Evolutionary conservation across 495 filamentous ascomycete genomes (phyloP).

Genomic region (Chaetomium fimeti): DNA sequence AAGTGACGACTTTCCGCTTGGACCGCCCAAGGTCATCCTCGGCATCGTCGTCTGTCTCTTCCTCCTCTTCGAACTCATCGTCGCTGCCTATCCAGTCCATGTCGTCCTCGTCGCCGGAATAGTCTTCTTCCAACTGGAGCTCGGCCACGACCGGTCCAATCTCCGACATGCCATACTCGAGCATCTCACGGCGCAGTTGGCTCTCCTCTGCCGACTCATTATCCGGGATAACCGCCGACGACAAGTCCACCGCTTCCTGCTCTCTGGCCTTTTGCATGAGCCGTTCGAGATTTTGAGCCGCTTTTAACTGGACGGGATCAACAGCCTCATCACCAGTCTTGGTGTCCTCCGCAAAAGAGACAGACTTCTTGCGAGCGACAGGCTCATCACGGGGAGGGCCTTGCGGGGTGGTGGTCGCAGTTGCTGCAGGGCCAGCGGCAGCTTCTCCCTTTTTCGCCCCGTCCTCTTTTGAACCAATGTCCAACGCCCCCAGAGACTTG

Average conservation of each 20-base stretch:
- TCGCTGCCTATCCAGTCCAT: constrained; percentile 51
- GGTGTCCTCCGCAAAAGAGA: constrained; percentile 56
- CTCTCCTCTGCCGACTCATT: constrained; percentile 80
- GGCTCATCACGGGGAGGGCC: constrained; percentile 15
- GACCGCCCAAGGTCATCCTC: constrained; percentile 68
- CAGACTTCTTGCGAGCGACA: constrained; percentile 37
- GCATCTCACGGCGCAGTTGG: constrained; percentile 80
- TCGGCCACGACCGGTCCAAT: constrained; percentile 92
- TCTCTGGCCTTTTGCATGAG: constrained; percentile 50
- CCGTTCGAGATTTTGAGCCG: constrained; percentile 47
- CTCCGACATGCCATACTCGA: constrained; percentile 80
- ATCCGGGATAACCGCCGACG: constrained; percentile 48
- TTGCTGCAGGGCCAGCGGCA: neutral
- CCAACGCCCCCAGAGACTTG: neutral
- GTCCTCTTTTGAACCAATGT: neutral
- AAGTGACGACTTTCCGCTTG: constrained; percentile 58
- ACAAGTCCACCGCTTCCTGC: constrained; percentile 41
- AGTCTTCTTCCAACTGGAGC: constrained; percentile 75
- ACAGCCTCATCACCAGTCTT: constrained; percentile 45
- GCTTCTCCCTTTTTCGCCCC: neutral
- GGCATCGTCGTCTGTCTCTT: constrained; percentile 55
- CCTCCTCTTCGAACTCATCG: constrained; percentile 52
- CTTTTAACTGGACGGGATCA: constrained; percentile 35
- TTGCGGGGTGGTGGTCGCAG: constrained; percentile 1
- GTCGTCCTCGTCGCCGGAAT: constrained; percentile 57